These are phyloP conservation scores for Cucumis melo DNA, from an alignment of 306 rosid species.

Conservation along the genomic window DNA sequence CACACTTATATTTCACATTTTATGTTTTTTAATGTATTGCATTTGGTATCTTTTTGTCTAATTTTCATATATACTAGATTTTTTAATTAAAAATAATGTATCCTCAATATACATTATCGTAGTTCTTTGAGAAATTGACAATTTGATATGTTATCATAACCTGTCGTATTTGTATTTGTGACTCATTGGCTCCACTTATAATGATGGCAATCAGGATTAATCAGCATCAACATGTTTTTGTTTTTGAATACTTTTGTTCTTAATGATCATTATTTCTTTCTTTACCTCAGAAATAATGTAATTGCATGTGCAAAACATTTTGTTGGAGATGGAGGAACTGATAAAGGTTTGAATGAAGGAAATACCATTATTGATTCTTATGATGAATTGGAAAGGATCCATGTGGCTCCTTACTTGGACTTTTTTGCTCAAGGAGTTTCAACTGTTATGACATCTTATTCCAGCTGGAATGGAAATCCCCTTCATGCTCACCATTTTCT, in stretches of 20 bases:
- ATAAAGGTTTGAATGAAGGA: constrained; percentile 73
- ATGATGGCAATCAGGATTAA: too few relatives aligned
- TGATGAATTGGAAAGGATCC: constrained; percentile 65
- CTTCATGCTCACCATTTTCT: constrained; percentile 57
- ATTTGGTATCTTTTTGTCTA: too few relatives aligned
- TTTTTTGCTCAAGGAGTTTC: constrained; percentile 75
- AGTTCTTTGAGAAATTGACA: too few relatives aligned
- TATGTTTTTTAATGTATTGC: too few relatives aligned
- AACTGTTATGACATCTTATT: constrained; percentile 75
- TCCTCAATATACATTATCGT: too few relatives aligned
- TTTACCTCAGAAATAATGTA: constrained; percentile 48
- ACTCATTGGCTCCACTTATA: too few relatives aligned
- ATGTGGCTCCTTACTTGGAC: constrained; percentile 77
- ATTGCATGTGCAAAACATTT: constrained; percentile 97
- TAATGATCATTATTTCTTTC: not conserved
- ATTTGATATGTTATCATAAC: too few relatives aligned
- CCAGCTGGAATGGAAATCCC: constrained; percentile 72
- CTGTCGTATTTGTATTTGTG: not conserved
- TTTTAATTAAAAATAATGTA: too few relatives aligned
- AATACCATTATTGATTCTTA: constrained; percentile 46
- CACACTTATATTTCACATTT: too few relatives aligned
- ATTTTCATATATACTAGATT: too few relatives aligned
- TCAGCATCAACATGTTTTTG: too few relatives aligned
- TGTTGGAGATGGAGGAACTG: constrained; percentile 89
- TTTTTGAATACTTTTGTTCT: not conserved